phyloP scores from a whole-genome alignment of 192 early-diverging fungal genomes.

The Thoreauomyces humboldtii region DNA sequence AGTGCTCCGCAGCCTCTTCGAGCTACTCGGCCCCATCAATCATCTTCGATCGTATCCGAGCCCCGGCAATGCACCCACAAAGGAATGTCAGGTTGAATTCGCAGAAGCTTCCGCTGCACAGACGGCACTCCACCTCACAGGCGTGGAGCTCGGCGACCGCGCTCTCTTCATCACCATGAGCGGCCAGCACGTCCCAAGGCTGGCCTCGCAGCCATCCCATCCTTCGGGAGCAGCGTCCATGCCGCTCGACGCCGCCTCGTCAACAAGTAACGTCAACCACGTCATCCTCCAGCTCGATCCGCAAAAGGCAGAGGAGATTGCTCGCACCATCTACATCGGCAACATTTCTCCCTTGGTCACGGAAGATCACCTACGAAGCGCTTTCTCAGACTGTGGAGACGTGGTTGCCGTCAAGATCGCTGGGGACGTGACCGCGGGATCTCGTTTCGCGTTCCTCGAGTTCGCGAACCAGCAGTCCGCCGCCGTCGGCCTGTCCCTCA shows the following conservation, averaged over 20 bases:
- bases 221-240: no score
- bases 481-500: constrained; percentile 60
- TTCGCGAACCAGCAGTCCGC: constrained; percentile 60
- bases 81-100: constrained; percentile 67
- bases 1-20: no score
- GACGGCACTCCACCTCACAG: constrained; percentile 63
- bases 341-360: constrained; percentile 56
- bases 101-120: constrained; percentile 40
- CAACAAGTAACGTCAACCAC: constrained; percentile 39
- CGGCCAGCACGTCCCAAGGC: constrained; percentile 1
- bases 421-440: constrained; percentile 63
- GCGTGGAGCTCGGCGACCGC: constrained; percentile 65
- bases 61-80: constrained; percentile 29
- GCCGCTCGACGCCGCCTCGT: neutral
- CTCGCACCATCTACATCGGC: constrained; percentile 74
- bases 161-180: constrained; percentile 51
- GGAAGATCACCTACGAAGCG: constrained; percentile 62
- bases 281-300: constrained; percentile 61
- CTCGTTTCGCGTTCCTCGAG: constrained; percentile 77
- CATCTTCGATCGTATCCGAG: neutral
- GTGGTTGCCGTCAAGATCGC: constrained; percentile 75
- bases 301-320: constrained; percentile 69
- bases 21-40: no score
- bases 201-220: constrained; percentile 16
- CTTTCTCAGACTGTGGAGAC: constrained; percentile 62